A percentile compares a stretch with the other conserved stretches of the same genome.
phyloP scores from a whole-genome alignment of 1,284 basidiomycete species.

The Boletus semigastroideus region DNA sequence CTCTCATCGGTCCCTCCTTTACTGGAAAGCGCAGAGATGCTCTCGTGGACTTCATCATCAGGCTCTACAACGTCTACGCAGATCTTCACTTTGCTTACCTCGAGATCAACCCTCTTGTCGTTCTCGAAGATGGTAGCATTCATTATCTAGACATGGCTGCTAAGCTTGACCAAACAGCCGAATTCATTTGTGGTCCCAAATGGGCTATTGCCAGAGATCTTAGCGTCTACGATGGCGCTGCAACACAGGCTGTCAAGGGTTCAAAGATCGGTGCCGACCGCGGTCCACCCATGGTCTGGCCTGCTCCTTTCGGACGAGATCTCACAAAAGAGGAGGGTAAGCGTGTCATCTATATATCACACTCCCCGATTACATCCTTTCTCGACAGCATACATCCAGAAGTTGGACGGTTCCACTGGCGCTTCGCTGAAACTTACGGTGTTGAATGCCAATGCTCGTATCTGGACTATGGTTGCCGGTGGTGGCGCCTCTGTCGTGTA shows the following conservation, averaged over 20 bases:
- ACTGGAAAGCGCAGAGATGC: slow-evolving; percentile 76
- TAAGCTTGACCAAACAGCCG: slow-evolving; percentile 98
- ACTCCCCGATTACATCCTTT: neutral
- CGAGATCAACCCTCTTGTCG: slow-evolving; percentile 98
- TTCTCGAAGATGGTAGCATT: slow-evolving; percentile 85
- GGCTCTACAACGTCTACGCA: slow-evolving; percentile 96
- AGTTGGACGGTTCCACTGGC: slow-evolving; percentile 95
- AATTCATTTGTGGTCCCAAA: slow-evolving; percentile 97
- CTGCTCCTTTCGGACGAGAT: slow-evolving; percentile 96
- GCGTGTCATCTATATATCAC: neutral
- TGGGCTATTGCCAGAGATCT: slow-evolving; percentile 97
- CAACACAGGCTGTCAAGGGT: slow-evolving; percentile 40
- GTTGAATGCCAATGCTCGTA: slow-evolving; percentile 89
- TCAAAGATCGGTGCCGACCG: slow-evolving; percentile 78
- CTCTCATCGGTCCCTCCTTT: slow-evolving; percentile 79
- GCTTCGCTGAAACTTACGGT: slow-evolving; percentile 98
- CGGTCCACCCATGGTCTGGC: slow-evolving; percentile 98
- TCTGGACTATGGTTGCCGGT: slow-evolving; percentile 99
- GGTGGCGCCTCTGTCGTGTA: slow-evolving; percentile 84
- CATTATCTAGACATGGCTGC: slow-evolving; percentile 99
- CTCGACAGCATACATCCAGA: slow-evolving; percentile 87
- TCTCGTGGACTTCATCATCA: slow-evolving; percentile 90
- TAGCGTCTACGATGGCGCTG: slow-evolving; percentile 62
- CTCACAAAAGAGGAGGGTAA: slow-evolving; percentile 89
- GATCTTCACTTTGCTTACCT: slow-evolving; percentile 98